Conservation (phyloP, 2,329 filamentous ascomycete genomes). For the Colletotrichum cereale region DNA sequence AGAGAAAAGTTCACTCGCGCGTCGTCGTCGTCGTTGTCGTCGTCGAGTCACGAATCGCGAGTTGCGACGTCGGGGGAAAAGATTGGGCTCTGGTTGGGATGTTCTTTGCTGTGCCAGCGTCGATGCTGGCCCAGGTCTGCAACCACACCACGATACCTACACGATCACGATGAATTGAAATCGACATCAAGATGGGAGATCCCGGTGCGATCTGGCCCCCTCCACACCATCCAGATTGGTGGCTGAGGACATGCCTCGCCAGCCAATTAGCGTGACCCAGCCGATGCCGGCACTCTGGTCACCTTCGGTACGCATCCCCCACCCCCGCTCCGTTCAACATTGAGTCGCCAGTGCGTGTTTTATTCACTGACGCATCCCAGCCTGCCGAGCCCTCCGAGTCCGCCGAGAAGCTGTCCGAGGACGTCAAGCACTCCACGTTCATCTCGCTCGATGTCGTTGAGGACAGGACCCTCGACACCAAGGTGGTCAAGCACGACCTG, state of each 20-base stretch:
- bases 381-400: constrained; percentile 83
- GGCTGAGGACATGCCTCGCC: constrained; percentile 6
- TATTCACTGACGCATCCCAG: constrained; percentile 55
- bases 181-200: constrained; percentile 29
- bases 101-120: not conserved
- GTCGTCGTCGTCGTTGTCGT: not conserved
- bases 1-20: constrained; percentile 17
- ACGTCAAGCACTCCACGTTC: constrained; percentile 76
- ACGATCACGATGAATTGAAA: not conserved
- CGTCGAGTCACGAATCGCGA: constrained; percentile 35
- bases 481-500: not conserved
- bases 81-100: constrained; percentile 1
- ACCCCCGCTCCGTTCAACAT: not conserved
- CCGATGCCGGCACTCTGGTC: constrained; percentile 74
- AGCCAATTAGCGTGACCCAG: constrained; percentile 60
- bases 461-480: constrained; percentile 76
- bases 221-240: not conserved
- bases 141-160: constrained; percentile 18
- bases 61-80: not conserved
- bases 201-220: constrained; percentile 19
- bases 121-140: not conserved
- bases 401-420: constrained; percentile 80
- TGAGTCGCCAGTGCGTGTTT: not conserved
- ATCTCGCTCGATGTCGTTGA: constrained; percentile 72
- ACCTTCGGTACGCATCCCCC: constrained; percentile 68